phyloP scores from a whole-genome alignment of 306 rosid genomes.

The Cicer bijugum region DNA sequence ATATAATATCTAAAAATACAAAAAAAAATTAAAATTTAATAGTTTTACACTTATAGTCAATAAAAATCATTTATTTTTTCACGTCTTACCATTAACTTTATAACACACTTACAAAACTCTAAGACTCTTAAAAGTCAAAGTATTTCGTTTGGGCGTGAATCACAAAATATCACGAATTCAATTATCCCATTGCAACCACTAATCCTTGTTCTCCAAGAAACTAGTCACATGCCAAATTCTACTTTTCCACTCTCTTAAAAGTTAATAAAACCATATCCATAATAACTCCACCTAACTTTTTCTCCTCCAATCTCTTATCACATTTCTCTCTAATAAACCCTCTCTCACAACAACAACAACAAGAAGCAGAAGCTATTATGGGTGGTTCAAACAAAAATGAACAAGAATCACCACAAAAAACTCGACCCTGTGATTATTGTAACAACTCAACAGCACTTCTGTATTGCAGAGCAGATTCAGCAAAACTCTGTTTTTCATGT shows the following conservation, averaged over 20 bases:
- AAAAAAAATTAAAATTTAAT: too few relatives aligned
- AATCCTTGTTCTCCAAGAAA: constrained; percentile 61
- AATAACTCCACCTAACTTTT: constrained; percentile 1
- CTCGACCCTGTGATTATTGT: constrained; percentile 68
- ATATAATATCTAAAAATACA: too few relatives aligned
- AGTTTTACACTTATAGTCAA: too few relatives aligned
- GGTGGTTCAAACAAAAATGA: constrained; percentile 15
- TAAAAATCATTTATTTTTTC: too few relatives aligned
- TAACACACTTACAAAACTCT: too few relatives aligned
- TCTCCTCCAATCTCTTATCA: background rate
- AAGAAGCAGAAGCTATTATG: constrained; percentile 36
- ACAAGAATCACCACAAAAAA: too few relatives aligned
- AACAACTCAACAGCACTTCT: constrained; percentile 60
- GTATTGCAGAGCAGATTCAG: constrained; percentile 89
- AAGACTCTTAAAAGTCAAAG: background rate
- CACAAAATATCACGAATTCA: background rate
- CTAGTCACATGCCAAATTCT: constrained; percentile 38
- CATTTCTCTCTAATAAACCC: background rate
- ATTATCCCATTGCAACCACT: background rate
- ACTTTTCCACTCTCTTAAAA: constrained; percentile 38
- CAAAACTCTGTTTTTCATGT: constrained; percentile 81
- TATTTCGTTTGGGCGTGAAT: background rate
- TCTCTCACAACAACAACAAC: background rate
- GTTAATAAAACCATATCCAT: constrained; percentile 32
- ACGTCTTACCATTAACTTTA: too few relatives aligned